Evolutionary conservation across 495 filamentous ascomycete genomes (phyloP).

Genomic region (Cercophora scortea): DNA sequence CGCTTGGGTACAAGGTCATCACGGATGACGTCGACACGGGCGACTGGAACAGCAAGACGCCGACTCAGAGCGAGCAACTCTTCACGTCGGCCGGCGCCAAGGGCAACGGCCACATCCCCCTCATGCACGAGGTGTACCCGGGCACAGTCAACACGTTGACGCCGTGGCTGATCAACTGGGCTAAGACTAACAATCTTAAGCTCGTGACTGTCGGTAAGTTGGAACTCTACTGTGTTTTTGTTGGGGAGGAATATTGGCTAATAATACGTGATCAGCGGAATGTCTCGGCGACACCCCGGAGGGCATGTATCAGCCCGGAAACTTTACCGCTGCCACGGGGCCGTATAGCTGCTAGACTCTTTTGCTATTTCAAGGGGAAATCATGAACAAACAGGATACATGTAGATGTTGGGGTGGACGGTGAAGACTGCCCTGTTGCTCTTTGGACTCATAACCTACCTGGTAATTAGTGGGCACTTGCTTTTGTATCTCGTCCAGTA

Average conservation of each 20-base stretch:
- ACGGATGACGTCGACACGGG: constrained; percentile 46
- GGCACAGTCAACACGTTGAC: constrained; percentile 40
- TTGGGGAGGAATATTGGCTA: background rate
- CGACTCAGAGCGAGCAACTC: constrained; percentile 32
- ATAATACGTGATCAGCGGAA: constrained; percentile 33
- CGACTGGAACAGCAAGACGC: constrained; percentile 45
- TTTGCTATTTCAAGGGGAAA: too few relatives aligned
- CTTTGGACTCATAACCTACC: too few relatives aligned
- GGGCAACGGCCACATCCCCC: constrained; percentile 44
- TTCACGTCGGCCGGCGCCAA: constrained; percentile 37
- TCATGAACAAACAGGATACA: too few relatives aligned
- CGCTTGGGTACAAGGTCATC: constrained; percentile 46
- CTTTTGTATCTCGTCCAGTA: too few relatives aligned
- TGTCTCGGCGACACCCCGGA: constrained; percentile 36
- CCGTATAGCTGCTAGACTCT: background rate
- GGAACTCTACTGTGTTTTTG: background rate
- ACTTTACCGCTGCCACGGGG: constrained; percentile 14
- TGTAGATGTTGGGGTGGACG: too few relatives aligned
- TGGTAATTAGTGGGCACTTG: too few relatives aligned
- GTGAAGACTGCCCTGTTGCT: too few relatives aligned
- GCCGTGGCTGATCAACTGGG: constrained; percentile 47
- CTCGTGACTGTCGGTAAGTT: constrained; percentile 45
- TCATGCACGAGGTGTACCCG: constrained; percentile 49
- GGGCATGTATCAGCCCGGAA: constrained; percentile 37
- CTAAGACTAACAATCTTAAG: constrained; percentile 40